Percentiles rank a stretch among this genome's conserved stretches.
phyloP scores from a whole-genome alignment of 2,329 filamentous ascomycete genomes.

The Exophiala aquamarina region DNA sequence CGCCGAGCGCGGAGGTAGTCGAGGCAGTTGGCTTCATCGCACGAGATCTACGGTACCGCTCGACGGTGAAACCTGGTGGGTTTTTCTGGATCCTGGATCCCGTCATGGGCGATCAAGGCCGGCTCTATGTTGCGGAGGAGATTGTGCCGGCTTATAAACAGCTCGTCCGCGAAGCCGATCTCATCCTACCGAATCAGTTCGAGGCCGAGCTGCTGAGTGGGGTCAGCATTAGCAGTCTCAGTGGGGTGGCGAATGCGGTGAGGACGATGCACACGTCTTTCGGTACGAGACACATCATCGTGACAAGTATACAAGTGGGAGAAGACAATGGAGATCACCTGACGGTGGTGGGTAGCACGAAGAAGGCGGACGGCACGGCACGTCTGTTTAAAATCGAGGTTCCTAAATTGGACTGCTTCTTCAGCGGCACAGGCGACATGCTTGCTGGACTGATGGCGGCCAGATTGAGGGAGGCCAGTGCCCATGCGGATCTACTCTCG shows the following conservation, averaged over 20 bases:
- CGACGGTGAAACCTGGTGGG: slow-evolving; percentile 17
- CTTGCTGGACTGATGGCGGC: slow-evolving; percentile 90
- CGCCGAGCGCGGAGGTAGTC: slow-evolving; percentile 82
- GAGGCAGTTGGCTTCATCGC: slow-evolving; percentile 82
- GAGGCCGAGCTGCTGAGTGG: slow-evolving; percentile 77
- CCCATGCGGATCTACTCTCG: slow-evolving; percentile 48
- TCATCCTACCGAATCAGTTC: slow-evolving; percentile 95
- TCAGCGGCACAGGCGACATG: slow-evolving; percentile 97
- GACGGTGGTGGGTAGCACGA: slow-evolving; percentile 25
- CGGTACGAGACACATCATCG: slow-evolving; percentile 81
- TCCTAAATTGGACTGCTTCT: slow-evolving; percentile 86
- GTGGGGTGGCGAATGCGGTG: slow-evolving; percentile 23
- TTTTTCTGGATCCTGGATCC: slow-evolving; percentile 73
- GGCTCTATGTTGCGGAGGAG: slow-evolving; percentile 85
- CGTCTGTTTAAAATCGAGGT: slow-evolving; percentile 89
- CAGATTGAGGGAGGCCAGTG: slow-evolving; percentile 75
- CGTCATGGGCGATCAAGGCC: slow-evolving; percentile 96
- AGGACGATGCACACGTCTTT: slow-evolving; percentile 63
- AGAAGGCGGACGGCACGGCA: slow-evolving; percentile 51
- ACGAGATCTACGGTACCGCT: slow-evolving; percentile 66
- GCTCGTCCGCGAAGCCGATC: slow-evolving; percentile 75
- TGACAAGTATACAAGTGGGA: slow-evolving; percentile 69
- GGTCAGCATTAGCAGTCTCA: slow-evolving; percentile 17
- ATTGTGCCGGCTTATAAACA: slow-evolving; percentile 88
- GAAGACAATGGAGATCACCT: slow-evolving; percentile 6